Percentiles rank a stretch among this genome's conserved stretches.
Conservation (phyloP, 1,284 basidiomycete genomes). For the Sporisorium scitamineum region DNA sequence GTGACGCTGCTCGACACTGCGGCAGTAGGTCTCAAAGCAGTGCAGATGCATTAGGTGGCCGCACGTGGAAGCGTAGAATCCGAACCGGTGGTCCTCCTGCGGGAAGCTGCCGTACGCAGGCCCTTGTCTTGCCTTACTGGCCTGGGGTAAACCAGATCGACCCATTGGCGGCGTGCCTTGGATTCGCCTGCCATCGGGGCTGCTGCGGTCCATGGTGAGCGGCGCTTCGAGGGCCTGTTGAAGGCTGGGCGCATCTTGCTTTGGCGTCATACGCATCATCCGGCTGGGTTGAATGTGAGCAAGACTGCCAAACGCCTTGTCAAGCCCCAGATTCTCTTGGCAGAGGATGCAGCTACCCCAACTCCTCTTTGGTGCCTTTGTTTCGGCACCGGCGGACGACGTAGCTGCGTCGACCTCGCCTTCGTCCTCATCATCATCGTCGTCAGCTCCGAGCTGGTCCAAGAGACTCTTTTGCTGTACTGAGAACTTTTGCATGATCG, state of each 20-base stretch:
- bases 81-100: slow-evolving; percentile 70
- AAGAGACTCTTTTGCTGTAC: slow-evolving; percentile 66
- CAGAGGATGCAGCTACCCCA: slow-evolving; percentile 94
- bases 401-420: slow-evolving; percentile 42
- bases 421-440: slow-evolving; percentile 55
- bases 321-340: slow-evolving; percentile 86
- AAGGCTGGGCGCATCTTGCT: slow-evolving; percentile 76
- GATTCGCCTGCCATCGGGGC: slow-evolving; percentile 49
- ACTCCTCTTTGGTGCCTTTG: slow-evolving; percentile 36
- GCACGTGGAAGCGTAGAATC: slow-evolving; percentile 88
- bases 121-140: slow-evolving; percentile 16
- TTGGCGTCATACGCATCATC: slow-evolving; percentile 82
- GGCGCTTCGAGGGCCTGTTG: slow-evolving; percentile 78
- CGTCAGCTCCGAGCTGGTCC: slow-evolving; percentile 61
- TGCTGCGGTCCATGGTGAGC: slow-evolving; percentile 62
- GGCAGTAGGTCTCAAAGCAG: slow-evolving; percentile 91
- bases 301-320: slow-evolving; percentile 86
- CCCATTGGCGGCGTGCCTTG: slow-evolving; percentile 41
- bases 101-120: slow-evolving; percentile 70
- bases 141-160: slow-evolving; percentile 19
- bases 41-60: slow-evolving; percentile 97
- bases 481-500: slow-evolving; percentile 67
- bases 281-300: slow-evolving; percentile 90
- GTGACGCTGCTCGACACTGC: slow-evolving; percentile 88
- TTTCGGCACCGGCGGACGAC: slow-evolving; percentile 16